These are phyloP conservation scores for Bassia scoparia DNA, from an alignment of 148 eudicot genomes.

Conservation along the genomic window DNA sequence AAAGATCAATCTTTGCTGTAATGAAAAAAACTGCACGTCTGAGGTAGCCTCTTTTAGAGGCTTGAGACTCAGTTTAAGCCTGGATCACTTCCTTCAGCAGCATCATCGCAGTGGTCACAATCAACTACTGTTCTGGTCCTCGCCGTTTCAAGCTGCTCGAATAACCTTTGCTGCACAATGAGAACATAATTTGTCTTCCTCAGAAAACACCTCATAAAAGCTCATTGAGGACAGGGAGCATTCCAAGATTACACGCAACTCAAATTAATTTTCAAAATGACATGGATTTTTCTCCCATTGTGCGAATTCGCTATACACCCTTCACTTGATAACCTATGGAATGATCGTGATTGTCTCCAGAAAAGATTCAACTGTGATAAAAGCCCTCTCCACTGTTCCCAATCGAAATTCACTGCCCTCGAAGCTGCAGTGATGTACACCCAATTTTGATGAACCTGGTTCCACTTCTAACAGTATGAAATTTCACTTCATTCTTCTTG, in stretches of 20 bases:
- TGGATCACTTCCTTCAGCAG: slow-evolving; percentile 76
- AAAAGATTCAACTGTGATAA: slow-evolving; percentile 51
- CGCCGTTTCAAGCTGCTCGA: slow-evolving; percentile 52
- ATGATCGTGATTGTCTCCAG: slow-evolving; percentile 41
- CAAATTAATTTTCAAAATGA: slow-evolving; percentile 71
- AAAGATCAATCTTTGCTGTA: slow-evolving; percentile 71
- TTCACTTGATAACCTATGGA: slow-evolving; percentile 81
- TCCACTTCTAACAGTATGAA: slow-evolving; percentile 52
- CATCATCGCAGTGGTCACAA: slow-evolving; percentile 48
- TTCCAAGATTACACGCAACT: slow-evolving; percentile 71
- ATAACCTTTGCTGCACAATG: slow-evolving; percentile 32
- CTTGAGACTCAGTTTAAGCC: slow-evolving; percentile 96
- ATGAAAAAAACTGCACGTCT: slow-evolving; percentile 65
- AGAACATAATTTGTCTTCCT: slow-evolving; percentile 31
- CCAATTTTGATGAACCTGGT: slow-evolving; percentile 58
- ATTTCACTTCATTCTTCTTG: neutral
- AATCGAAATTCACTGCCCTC: slow-evolving; percentile 41
- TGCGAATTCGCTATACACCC: slow-evolving; percentile 87
- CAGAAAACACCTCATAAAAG: slow-evolving; percentile 61
- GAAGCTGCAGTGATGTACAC: slow-evolving; percentile 43
- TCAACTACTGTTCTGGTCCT: slow-evolving; percentile 48
- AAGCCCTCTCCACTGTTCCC: slow-evolving; percentile 49
- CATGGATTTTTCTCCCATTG: slow-evolving; percentile 97
- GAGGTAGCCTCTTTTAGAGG: slow-evolving; percentile 78
- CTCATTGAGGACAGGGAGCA: slow-evolving; percentile 47